Percentiles rank a stretch among this genome's conserved stretches.
Evolutionary conservation across 352 stramenopile genomes (phyloP).

Genomic region (Sclerospora graminicola): DNA sequence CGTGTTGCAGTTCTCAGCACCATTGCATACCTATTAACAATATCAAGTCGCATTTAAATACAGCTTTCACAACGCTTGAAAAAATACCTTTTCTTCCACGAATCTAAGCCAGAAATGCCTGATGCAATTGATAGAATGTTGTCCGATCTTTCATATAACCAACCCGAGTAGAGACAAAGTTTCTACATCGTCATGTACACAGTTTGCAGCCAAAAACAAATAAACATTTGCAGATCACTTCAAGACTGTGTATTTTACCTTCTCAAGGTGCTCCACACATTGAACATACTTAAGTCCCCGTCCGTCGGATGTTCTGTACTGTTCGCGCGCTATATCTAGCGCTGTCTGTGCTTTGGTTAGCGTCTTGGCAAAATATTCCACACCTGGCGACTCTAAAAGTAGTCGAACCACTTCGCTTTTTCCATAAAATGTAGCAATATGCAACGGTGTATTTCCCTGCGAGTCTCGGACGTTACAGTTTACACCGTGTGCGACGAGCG

Average conservation of each 20-base stretch:
- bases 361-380: slow-evolving; percentile 51
- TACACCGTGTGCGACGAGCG: slow-evolving; percentile 39
- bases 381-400: slow-evolving; percentile 30
- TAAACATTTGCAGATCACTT: neutral
- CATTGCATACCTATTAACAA: no score
- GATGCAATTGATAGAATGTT: slow-evolving; percentile 73
- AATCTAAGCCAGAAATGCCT: slow-evolving; percentile 58
- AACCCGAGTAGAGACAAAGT: slow-evolving; percentile 72
- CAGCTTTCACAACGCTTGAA: no score
- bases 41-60: no score
- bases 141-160: slow-evolving; percentile 72
- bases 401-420: slow-evolving; percentile 61
- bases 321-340: slow-evolving; percentile 58
- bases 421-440: slow-evolving; percentile 43
- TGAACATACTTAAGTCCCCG: slow-evolving; percentile 35
- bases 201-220: neutral
- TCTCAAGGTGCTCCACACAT: slow-evolving; percentile 73
- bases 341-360: slow-evolving; percentile 42
- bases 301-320: slow-evolving; percentile 30
- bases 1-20: slow-evolving; percentile 32
- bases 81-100: slow-evolving; percentile 68
- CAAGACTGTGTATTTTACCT: slow-evolving; percentile 24
- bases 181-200: slow-evolving; percentile 24
- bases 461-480: slow-evolving; percentile 48
- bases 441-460: slow-evolving; percentile 55